Evolutionary conservation across 148 eudicot genomes (phyloP), one percentile per base, ranked within the genome.

Genomic region (Mesembryanthemum crystallinum): DNA sequence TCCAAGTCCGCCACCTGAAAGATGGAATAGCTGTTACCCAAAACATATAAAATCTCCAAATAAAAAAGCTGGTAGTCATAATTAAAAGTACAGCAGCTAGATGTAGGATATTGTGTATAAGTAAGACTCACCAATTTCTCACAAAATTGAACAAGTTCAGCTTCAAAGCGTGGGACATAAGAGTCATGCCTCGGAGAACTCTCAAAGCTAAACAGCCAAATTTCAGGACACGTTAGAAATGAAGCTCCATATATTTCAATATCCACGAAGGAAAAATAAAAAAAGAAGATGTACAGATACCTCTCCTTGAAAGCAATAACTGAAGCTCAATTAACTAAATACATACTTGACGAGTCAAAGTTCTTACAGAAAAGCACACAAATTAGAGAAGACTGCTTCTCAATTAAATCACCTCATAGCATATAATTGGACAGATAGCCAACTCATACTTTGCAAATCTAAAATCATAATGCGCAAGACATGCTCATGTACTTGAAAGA

Each of bases 111-210:
- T 4, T 37, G 32, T 71, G 42, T 21, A 51, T 35, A 33, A 71
- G 32, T 13, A 32, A 43, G 63, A 82, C 94, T 80, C 82, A 88
- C 99, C 96, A 95, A 76, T 79, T 86, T 95, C 84, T 95, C 97
- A 84, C 99, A 95, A 78, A 85, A 92, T 74, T 92, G 92, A 78
- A 91, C 90, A 72, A 95, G 91, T 51, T 95, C 97, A 27, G 89
- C 96, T 84, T 92, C 99, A 85, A 92, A 95, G 72, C 89, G 92
- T 18, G 89, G 88, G 62, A 92, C 97, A 72, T 83, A 90, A 49
- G 97, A 82, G 74, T 92, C 94, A 73, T 95, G 94, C 77, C 98
- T 89, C 14, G 99, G 98, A 39, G 97, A 92, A 55, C 60, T 75
- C 89, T 92, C 97, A 66, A 95, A 95, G 87, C 99, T 92, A 61